Evolutionary conservation across 768 basidiomycete species (phyloP).

Genomic region (Leucosporidium yakuticum): DNA sequence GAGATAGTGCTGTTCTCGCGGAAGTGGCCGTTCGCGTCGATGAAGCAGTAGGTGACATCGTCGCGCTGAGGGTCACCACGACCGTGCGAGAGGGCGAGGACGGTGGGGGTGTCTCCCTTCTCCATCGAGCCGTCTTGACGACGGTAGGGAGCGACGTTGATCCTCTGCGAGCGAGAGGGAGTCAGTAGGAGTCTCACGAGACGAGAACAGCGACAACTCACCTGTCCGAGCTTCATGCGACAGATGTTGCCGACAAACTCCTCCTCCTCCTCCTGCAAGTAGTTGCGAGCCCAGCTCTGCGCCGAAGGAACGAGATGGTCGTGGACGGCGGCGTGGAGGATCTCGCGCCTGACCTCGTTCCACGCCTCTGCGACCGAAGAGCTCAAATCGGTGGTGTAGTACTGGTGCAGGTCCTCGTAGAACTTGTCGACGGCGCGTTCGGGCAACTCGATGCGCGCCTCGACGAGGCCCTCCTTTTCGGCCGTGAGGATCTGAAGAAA

Average conservation of each 20-base stretch:
- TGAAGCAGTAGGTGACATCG: slow-evolving; percentile 71
- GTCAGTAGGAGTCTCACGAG: neutral
- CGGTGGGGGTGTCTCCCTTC: slow-evolving; percentile 65
- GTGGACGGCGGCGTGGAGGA: slow-evolving; percentile 71
- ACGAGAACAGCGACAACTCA: slow-evolving; percentile 45
- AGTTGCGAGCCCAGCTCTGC: slow-evolving; percentile 82
- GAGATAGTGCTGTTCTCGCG: slow-evolving; percentile 87
- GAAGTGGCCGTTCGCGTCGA: slow-evolving; percentile 82
- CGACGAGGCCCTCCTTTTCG: slow-evolving; percentile 81
- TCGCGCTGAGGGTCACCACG: slow-evolving; percentile 91
- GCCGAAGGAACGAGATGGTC: slow-evolving; percentile 77
- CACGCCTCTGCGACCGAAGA: slow-evolving; percentile 79
- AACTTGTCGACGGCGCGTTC: slow-evolving; percentile 60
- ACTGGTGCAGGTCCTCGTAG: slow-evolving; percentile 67
- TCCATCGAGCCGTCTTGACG: slow-evolving; percentile 54
- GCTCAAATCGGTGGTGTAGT: slow-evolving; percentile 76
- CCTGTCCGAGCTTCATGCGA: slow-evolving; percentile 62
- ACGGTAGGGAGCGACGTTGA: slow-evolving; percentile 26
- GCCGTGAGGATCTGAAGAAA: slow-evolving; percentile 87
- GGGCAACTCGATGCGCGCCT: slow-evolving; percentile 63
- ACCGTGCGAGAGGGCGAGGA: slow-evolving; percentile 89
- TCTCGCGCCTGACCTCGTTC: slow-evolving; percentile 75
- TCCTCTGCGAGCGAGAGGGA: slow-evolving; percentile 4
- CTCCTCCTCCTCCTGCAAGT: slow-evolving; percentile 82
- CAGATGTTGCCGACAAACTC: slow-evolving; percentile 68